Evolutionary conservation across 352 stramenopile species (phyloP).

Genomic region (Thalassiosira hispida): DNA sequence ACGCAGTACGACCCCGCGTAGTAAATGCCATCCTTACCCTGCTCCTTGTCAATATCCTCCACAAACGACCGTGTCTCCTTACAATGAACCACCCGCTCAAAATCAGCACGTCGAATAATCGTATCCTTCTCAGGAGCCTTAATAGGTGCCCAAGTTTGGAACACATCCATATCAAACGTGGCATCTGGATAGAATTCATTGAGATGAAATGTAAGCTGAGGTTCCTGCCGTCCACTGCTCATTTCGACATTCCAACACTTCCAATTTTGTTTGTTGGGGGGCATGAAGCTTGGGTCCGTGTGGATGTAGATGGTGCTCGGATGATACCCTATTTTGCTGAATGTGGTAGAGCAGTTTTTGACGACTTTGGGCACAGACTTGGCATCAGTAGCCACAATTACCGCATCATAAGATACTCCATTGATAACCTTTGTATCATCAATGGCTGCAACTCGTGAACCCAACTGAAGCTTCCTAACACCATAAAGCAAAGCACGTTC

Average conservation of each 20-base stretch:
- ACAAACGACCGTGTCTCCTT: background rate
- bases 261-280: slow-evolving; percentile 5
- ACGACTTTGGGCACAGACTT: slow-evolving; percentile 3
- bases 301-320: slow-evolving; percentile 11
- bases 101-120: background rate
- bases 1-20: slow-evolving; percentile 19
- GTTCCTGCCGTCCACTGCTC: background rate
- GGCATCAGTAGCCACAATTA: background rate
- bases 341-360: background rate
- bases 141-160: slow-evolving; percentile 21
- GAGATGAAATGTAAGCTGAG: slow-evolving; percentile 21
- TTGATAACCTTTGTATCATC: background rate
- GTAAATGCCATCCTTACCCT: slow-evolving; percentile 16
- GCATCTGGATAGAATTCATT: slow-evolving; percentile 18
- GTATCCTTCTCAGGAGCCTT: background rate
- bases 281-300: slow-evolving; percentile 5
- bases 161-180: slow-evolving; percentile 22
- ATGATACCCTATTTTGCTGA: background rate
- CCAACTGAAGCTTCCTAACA: background rate
- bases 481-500: background rate
- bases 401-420: background rate
- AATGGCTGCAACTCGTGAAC: background rate
- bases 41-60: background rate
- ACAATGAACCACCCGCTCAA: slow-evolving; percentile 17
- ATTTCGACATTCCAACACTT: slow-evolving; percentile 9